Conservation (phyloP, 2,329 filamentous ascomycete genomes). For the Apiospora aurea region DNA sequence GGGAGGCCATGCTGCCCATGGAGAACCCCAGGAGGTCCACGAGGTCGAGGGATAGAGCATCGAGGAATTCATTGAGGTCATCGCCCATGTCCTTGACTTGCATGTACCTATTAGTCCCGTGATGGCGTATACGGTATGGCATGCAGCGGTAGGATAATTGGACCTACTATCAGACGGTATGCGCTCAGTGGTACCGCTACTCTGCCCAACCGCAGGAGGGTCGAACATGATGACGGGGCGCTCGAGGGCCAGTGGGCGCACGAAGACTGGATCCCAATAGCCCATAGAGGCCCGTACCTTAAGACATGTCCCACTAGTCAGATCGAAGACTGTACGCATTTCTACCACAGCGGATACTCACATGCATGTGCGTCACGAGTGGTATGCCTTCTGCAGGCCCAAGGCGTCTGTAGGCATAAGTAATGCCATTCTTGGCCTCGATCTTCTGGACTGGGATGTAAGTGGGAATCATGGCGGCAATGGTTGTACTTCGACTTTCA, state of each 20-base stretch:
- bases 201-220: constrained; percentile 17
- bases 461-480: not conserved
- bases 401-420: constrained; percentile 6
- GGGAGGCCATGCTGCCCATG: not conserved
- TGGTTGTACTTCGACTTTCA: not conserved
- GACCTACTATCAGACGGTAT: constrained; percentile 4
- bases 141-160: not conserved
- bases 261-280: constrained; percentile 14
- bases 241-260: not conserved
- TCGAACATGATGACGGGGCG: constrained; percentile 21
- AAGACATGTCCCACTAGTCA: not conserved
- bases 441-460: constrained; percentile 19
- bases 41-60: constrained; percentile 11
- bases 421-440: constrained; percentile 11
- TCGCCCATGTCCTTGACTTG: constrained; percentile 22
- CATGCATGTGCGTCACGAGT: constrained; percentile 18
- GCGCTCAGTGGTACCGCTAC: constrained; percentile 8
- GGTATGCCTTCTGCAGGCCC: constrained; percentile 6
- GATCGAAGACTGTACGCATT: not conserved
- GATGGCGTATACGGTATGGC: no score
- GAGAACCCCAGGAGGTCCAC: constrained; percentile 20
- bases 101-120: not conserved
- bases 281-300: constrained; percentile 21
- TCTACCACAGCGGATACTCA: not conserved
- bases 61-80: constrained; percentile 19